Evolutionary conservation across 148 eudicot genomes (phyloP).

Genomic region (Pouteria glomerata): DNA sequence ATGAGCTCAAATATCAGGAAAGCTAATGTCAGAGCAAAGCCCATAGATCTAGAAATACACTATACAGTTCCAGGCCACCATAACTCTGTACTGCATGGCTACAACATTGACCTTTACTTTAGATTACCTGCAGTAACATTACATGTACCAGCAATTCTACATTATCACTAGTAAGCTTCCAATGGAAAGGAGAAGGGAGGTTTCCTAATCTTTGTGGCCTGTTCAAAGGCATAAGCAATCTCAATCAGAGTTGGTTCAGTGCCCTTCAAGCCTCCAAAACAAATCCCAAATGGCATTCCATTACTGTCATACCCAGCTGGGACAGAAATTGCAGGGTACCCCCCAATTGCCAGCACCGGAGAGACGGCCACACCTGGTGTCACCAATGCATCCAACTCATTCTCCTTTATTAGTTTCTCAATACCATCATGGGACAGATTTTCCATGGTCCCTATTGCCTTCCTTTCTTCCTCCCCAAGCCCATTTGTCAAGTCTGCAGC

Average conservation of each 20-base stretch:
- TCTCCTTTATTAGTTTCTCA: conserved; percentile 30
- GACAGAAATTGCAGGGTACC: conserved; percentile 38
- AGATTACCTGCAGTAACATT: too few species aligned
- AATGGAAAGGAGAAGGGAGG: conserved; percentile 19
- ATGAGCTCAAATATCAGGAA: too few species aligned
- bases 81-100: too few species aligned
- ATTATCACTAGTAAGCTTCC: too few species aligned
- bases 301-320: conserved; percentile 35
- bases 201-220: conserved; percentile 33
- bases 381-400: conserved; percentile 34
- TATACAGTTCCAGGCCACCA: too few species aligned
- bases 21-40: too few species aligned
- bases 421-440: conserved; percentile 20
- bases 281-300: conserved; percentile 40
- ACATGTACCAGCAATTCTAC: too few species aligned
- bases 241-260: conserved; percentile 35
- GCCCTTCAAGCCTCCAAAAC: conserved; percentile 40
- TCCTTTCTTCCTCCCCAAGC: conserved; percentile 20
- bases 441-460: conserved; percentile 15
- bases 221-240: conserved; percentile 44
- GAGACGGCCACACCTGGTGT: conserved; percentile 17
- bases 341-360: conserved; percentile 35
- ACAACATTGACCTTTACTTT: too few species aligned
- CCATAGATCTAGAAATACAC: too few species aligned
- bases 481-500: conserved; percentile 39